These are phyloP conservation scores for Ophiognomonia clavigignenti-juglandacearum DNA, from an alignment of 2,329 filamentous ascomycete species.

Conservation along the genomic window DNA sequence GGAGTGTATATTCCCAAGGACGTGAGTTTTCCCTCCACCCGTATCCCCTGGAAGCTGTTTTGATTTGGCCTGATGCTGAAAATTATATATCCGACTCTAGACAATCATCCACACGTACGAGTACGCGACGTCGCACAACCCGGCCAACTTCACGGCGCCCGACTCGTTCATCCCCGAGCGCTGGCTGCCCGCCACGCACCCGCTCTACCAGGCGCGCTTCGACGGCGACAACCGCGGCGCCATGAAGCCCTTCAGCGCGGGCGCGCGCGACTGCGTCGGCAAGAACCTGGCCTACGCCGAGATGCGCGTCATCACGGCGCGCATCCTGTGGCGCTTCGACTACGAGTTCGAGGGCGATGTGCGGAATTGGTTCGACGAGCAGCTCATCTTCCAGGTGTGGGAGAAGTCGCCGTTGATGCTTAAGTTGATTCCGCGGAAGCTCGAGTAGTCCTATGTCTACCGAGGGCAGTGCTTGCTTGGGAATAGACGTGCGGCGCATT, in stretches of 20 bases:
- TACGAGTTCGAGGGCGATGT: constrained; percentile 17
- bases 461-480: too few species aligned
- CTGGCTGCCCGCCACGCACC: constrained; percentile 15
- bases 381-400: not conserved
- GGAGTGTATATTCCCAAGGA: constrained; percentile 8
- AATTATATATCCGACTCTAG: not conserved
- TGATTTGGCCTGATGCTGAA: too few species aligned
- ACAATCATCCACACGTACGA: constrained; percentile 5
- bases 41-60: too few species aligned
- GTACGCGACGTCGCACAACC: constrained; percentile 13
- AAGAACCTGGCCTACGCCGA: constrained; percentile 29
- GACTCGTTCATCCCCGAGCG: constrained; percentile 15
- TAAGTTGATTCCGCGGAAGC: too few species aligned
- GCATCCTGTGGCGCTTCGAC: constrained; percentile 30
- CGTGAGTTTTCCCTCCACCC: not conserved
- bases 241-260: constrained; percentile 18
- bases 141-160: constrained; percentile 12
- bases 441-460: too few species aligned
- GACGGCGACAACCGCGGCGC: constrained; percentile 14
- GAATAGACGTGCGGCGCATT: too few species aligned
- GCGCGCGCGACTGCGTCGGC: constrained; percentile 18
- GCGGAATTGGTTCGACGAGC: not conserved
- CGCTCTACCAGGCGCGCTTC: constrained; percentile 12
- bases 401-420: too few species aligned
- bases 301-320: constrained; percentile 28